Base-by-base conservation (phyloP, 83 land plant species). In the Larix sibirica region DNA sequence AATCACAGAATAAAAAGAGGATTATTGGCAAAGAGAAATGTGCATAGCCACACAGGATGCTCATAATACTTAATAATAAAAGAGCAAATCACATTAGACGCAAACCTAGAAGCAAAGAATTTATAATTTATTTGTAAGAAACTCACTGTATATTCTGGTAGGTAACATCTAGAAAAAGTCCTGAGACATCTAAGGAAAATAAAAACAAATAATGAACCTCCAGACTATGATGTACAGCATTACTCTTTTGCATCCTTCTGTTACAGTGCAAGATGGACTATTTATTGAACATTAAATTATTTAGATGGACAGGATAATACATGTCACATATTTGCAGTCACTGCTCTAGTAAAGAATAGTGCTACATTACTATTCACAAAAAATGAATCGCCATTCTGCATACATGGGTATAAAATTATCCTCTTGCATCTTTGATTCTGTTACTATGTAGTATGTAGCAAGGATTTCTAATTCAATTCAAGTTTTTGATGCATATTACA, bases 1-100 rank as follows among this genome's bases (percentile, higher is more conserved):
- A 87, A 86, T 36, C 50, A 62, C 69, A 59, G 66, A 61, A 77
- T 54, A 40, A 54, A 54, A 70, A 71, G 38, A 33, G 2, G 23
- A 44, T 21, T 38, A 71, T 38, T 74, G 77, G 28, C 3, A 74
- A 74, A 74, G 21, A 74, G 47, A 74, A 10, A 74, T 74, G 23
- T 23, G 6, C 26, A 21, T 10, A 12, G 16, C 12, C 58, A 12
- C 58, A 54, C 14, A 54, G 58, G 16, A 54, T 54, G 6, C 58
- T 42, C 58, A 74, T 18, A 70, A 74, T 10, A 47, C 31, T 50
- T 12, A 60, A 40, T 40, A 66, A 56, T 8, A 21, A 70, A 24
- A 60, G 17, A 44, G 4, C 16, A 74, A 74, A 74, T 47, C 23
- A 54, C 17, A 74, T 9, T 47, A 3, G n/a, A 47, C 3, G 23